phyloP scores from a whole-genome alignment of 805 yeast genomes.

The Metschnikowia colocasiae region DNA sequence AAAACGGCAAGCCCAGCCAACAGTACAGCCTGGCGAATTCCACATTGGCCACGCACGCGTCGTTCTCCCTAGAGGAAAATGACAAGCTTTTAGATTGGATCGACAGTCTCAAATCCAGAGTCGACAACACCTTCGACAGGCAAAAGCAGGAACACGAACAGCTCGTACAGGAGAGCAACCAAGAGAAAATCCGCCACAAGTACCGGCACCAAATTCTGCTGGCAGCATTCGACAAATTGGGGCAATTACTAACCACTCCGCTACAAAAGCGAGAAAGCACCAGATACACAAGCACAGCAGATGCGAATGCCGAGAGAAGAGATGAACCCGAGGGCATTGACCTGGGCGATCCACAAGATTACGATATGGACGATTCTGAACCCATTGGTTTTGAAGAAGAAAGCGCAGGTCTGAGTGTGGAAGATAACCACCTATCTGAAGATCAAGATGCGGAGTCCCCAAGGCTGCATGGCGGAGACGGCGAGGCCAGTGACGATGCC shows the following conservation, averaged over 20 bases:
- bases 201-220: conserved; percentile 24
- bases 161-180: conserved; percentile 10
- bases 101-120: conserved; percentile 16
- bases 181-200: conserved; percentile 20
- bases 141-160: conserved; percentile 13
- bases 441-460: background rate
- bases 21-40: background rate
- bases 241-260: conserved; percentile 7
- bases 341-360: background rate
- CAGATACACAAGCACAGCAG: background rate
- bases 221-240: conserved; percentile 26
- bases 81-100: conserved; percentile 17
- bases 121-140: conserved; percentile 9
- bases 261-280: background rate
- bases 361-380: background rate
- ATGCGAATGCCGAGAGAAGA: background rate
- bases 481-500: conserved; percentile 9
- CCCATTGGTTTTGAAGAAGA: background rate
- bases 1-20: background rate
- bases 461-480: background rate
- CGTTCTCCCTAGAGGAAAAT: conserved; percentile 6
- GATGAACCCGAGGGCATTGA: background rate
- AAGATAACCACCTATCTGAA: background rate
- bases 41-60: background rate
- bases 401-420: background rate